Evolutionary conservation across 1,284 basidiomycete species (phyloP).

Genomic region (Paramarasmius palmivorus): DNA sequence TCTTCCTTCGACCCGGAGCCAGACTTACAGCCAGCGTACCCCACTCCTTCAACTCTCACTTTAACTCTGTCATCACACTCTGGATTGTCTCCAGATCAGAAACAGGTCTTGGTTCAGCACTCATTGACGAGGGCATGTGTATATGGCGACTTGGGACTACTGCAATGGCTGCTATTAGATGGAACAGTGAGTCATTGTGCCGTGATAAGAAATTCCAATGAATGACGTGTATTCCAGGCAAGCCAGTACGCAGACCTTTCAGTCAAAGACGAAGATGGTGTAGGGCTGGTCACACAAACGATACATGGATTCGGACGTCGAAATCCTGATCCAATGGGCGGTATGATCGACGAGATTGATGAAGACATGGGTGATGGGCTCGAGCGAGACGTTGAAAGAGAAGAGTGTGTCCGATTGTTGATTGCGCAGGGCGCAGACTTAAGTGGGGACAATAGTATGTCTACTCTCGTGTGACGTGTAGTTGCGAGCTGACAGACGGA

Average conservation of each 20-base stretch:
- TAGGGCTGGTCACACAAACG: conserved; percentile 76
- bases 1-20: conserved; percentile 60
- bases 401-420: conserved; percentile 84
- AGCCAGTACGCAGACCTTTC: conserved; percentile 69
- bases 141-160: conserved; percentile 71
- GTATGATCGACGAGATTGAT: too few species aligned
- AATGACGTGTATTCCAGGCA: conserved; percentile 46
- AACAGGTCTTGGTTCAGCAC: conserved; percentile 67
- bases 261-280: conserved; percentile 79
- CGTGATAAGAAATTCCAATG: too few species aligned
- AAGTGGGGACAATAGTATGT: conserved; percentile 65
- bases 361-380: too few species aligned
- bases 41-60: conserved; percentile 61
- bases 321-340: conserved; percentile 16
- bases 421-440: conserved; percentile 80
- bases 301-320: conserved; percentile 85
- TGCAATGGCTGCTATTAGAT: conserved; percentile 72
- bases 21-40: conserved; percentile 76
- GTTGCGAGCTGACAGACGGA: conserved; percentile 8
- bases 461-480: conserved; percentile 11
- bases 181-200: too few species aligned
- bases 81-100: conserved; percentile 66
- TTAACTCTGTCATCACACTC: conserved; percentile 64
- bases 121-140: conserved; percentile 71
- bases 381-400: conserved; percentile 80